phyloP scores from a whole-genome alignment of 1,284 basidiomycete species.

The Salmacisia buchloeana region DNA sequence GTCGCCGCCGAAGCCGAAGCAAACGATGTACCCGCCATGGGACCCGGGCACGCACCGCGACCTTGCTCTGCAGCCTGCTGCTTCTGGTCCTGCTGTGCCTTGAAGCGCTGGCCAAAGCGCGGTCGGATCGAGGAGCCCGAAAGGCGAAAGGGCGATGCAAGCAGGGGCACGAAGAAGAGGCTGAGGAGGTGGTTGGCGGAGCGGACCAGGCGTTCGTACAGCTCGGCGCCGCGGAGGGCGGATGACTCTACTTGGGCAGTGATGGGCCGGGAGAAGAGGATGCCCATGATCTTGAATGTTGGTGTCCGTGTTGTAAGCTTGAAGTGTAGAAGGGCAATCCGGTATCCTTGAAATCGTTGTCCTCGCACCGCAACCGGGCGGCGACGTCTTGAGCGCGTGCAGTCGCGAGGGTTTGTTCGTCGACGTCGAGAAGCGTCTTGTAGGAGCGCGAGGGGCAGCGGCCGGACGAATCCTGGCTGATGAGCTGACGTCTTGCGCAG shows the following conservation, averaged over 20 bases:
- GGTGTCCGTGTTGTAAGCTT: not conserved
- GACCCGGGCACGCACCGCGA: not conserved
- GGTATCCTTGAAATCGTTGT: too few species aligned
- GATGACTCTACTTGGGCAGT: not conserved
- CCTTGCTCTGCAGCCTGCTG: not conserved
- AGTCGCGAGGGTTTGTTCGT: too few species aligned
- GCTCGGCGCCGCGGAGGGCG: not conserved
- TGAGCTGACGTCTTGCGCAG: too few species aligned
- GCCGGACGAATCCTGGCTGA: too few species aligned
- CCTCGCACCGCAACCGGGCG: too few species aligned
- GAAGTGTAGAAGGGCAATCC: not conserved
- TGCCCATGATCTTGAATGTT: not conserved
- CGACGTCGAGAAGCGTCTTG: too few species aligned
- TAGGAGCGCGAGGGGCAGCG: too few species aligned
- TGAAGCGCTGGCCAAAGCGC: too few species aligned
- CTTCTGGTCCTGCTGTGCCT: not conserved
- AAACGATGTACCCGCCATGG: not conserved
- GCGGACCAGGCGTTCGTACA: not conserved
- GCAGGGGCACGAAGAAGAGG: conserved; percentile 6
- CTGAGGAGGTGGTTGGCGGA: not conserved
- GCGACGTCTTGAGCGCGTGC: too few species aligned
- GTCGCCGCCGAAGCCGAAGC: too few species aligned
- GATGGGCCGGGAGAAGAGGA: not conserved
- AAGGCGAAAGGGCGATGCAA: not conserved
- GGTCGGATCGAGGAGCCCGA: not conserved